Conservation (phyloP, 2,329 filamentous ascomycete genomes). For the Phyllosticta capitalensis region DNA sequence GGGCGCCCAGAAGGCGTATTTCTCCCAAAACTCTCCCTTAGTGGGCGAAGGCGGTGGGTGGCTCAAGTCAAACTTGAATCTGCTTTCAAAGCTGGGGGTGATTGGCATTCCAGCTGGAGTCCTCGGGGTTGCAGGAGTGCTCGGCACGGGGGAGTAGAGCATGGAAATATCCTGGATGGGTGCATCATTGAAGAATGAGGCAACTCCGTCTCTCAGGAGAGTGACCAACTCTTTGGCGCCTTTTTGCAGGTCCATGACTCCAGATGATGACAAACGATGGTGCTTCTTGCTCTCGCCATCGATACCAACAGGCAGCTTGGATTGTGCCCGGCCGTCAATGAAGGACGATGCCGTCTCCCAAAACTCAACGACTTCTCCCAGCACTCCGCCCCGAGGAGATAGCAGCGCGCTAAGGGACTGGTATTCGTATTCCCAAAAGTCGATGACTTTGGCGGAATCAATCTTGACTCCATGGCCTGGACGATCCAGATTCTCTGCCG, state of each 20-base stretch:
- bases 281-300: constrained; percentile 73
- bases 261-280: constrained; percentile 66
- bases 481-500: constrained; percentile 46
- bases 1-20: constrained; percentile 89
- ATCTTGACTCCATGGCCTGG: constrained; percentile 43
- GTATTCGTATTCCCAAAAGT: constrained; percentile 86
- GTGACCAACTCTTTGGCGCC: constrained; percentile 75
- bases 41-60: constrained; percentile 67
- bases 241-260: constrained; percentile 62
- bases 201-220: constrained; percentile 69
- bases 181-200: constrained; percentile 74
- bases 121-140: constrained; percentile 58
- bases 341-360: constrained; percentile 91
- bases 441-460: constrained; percentile 73
- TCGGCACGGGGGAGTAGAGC: constrained; percentile 70
- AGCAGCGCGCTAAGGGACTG: constrained; percentile 65
- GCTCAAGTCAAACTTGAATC: constrained; percentile 70
- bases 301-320: constrained; percentile 66
- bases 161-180: constrained; percentile 86
- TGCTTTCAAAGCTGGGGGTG: constrained; percentile 54
- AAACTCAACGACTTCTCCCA: constrained; percentile 86
- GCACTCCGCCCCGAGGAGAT: constrained; percentile 62
- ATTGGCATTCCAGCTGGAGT: constrained; percentile 47
- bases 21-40: constrained; percentile 84
- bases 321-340: constrained; percentile 75